These are phyloP conservation scores for Alternaria alternata DNA, from an alignment of 2,329 filamentous ascomycete genomes.

Conservation along the genomic window DNA sequence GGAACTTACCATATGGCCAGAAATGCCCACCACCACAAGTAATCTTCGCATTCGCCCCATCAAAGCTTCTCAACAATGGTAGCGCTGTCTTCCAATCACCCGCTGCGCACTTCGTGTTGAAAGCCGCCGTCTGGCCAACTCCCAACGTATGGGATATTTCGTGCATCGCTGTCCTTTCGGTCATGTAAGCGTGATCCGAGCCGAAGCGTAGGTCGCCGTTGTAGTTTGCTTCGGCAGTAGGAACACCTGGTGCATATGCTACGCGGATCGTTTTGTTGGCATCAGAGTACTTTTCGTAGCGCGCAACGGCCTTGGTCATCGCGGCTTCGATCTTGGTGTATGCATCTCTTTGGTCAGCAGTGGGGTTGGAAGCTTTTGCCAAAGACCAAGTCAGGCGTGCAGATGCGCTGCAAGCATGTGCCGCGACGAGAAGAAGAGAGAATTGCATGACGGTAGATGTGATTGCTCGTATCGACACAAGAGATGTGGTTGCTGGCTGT, in stretches of 20 bases:
- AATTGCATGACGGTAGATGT: slow-evolving; percentile 30
- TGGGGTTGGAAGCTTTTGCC: slow-evolving; percentile 38
- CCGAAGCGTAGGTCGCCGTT: slow-evolving; percentile 48
- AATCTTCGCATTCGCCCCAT: slow-evolving; percentile 41
- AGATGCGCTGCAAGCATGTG: slow-evolving; percentile 30
- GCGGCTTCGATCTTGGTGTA: slow-evolving; percentile 43
- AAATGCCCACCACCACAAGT: slow-evolving; percentile 45
- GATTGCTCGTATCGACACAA: neutral
- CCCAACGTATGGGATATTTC: slow-evolving; percentile 47
- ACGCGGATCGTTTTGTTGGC: slow-evolving; percentile 40
- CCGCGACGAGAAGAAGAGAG: slow-evolving; percentile 27
- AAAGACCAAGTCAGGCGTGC: slow-evolving; percentile 40
- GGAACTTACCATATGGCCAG: slow-evolving; percentile 40
- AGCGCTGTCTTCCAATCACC: slow-evolving; percentile 46
- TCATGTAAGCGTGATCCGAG: slow-evolving; percentile 45
- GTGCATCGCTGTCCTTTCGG: slow-evolving; percentile 47
- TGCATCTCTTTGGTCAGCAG: slow-evolving; percentile 43
- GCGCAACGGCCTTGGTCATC: slow-evolving; percentile 41
- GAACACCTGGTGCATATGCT: slow-evolving; percentile 42
- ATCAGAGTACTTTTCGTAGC: slow-evolving; percentile 34
- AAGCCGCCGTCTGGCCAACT: slow-evolving; percentile 44
- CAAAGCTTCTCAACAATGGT: slow-evolving; percentile 41
- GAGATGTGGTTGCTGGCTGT: neutral
- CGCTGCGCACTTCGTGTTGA: slow-evolving; percentile 38
- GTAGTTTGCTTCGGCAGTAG: slow-evolving; percentile 48